Evolutionary conservation across 1,284 basidiomycete species (phyloP).

Genomic region (Sutorius eximius): DNA sequence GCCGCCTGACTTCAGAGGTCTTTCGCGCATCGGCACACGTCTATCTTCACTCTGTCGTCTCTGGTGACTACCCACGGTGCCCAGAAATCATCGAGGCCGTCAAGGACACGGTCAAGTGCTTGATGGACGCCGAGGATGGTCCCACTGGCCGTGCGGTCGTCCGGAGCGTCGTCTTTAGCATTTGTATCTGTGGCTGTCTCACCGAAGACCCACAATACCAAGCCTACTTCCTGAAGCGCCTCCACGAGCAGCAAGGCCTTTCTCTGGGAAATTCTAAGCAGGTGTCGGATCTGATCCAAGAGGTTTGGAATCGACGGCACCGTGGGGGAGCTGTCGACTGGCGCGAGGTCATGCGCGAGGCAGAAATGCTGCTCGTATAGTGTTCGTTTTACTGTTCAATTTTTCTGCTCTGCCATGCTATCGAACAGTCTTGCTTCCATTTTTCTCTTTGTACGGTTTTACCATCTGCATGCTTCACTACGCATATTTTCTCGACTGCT

Average conservation of each 20-base stretch:
- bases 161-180: slow-evolving; percentile 74
- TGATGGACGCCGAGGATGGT: slow-evolving; percentile 46
- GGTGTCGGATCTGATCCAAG: slow-evolving; percentile 55
- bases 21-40: slow-evolving; percentile 73
- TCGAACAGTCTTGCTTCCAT: background rate
- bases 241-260: slow-evolving; percentile 51
- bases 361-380: slow-evolving; percentile 64
- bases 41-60: slow-evolving; percentile 71
- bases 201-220: slow-evolving; percentile 50
- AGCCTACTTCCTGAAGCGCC: slow-evolving; percentile 44
- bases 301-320: slow-evolving; percentile 51
- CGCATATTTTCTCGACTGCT: slow-evolving; percentile 18
- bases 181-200: slow-evolving; percentile 70
- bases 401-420: slow-evolving; percentile 2
- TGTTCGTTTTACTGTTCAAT: background rate
- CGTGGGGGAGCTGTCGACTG: slow-evolving; percentile 54
- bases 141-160: slow-evolving; percentile 56
- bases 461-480: slow-evolving; percentile 16
- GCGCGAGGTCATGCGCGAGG: slow-evolving; percentile 53
- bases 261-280: slow-evolving; percentile 62
- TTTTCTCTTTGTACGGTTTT: slow-evolving; percentile 9
- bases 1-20: slow-evolving; percentile 61
- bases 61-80: slow-evolving; percentile 62
- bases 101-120: slow-evolving; percentile 51
- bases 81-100: slow-evolving; percentile 59